These are phyloP conservation scores for Yarrowia deformans DNA, from an alignment of 805 yeast genomes.

Conservation along the genomic window DNA sequence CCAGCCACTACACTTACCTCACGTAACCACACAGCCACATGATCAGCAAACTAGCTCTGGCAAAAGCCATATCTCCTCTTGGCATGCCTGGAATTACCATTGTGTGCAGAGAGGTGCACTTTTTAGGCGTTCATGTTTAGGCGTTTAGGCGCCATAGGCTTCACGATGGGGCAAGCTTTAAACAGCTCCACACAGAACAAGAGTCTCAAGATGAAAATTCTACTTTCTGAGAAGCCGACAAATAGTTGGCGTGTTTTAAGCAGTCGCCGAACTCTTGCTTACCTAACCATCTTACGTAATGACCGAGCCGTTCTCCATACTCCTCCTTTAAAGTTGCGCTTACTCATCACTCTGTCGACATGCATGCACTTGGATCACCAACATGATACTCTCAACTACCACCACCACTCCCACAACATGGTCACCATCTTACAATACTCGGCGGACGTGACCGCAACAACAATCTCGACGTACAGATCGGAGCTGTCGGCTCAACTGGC, in stretches of 20 bases:
- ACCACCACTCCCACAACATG: not conserved
- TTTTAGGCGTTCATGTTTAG: not conserved
- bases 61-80: constrained; percentile 3
- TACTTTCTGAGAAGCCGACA: not conserved
- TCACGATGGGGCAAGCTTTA: constrained; percentile 17
- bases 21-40: not conserved
- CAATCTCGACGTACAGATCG: constrained; percentile 75
- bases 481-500: constrained; percentile 73
- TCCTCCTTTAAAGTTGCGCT: not conserved
- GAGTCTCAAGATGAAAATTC: not conserved
- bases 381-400: not conserved
- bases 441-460: constrained; percentile 46
- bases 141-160: not conserved
- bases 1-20: no score
- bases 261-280: not conserved
- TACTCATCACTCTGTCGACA: not conserved
- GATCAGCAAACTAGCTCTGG: not conserved
- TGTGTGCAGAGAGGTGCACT: not conserved
- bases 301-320: no score
- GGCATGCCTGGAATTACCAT: constrained; percentile 2
- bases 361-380: not conserved
- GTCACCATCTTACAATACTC: constrained; percentile 27
- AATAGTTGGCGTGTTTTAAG: no score
- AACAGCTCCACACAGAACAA: not conserved
- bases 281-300: no score